Evolutionary conservation across 2,329 filamentous ascomycete species (phyloP).

Genomic region (Incumbomyces delicatus): DNA sequence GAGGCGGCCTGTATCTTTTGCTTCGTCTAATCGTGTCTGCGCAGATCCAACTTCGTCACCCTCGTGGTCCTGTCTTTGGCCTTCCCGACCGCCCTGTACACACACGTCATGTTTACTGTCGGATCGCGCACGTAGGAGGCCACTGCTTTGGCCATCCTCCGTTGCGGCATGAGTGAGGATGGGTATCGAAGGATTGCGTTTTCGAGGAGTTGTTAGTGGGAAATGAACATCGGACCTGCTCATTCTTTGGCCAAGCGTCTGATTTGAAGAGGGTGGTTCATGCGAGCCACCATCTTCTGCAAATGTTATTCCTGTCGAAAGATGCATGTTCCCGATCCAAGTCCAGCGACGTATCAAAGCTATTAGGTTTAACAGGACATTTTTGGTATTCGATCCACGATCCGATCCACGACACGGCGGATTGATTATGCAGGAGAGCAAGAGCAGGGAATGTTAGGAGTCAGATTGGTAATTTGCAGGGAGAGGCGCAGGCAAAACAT

Average conservation of each 20-base stretch:
- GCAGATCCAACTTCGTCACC: too few species aligned
- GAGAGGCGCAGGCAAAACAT: too few species aligned
- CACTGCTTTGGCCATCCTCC: constrained; percentile 14
- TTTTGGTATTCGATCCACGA: too few species aligned
- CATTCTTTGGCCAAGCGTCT: constrained; percentile 4
- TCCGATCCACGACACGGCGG: too few species aligned
- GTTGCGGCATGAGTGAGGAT: constrained; percentile 10
- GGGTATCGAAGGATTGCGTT: constrained; percentile 15
- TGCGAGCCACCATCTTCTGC: not conserved
- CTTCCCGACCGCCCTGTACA: not conserved
- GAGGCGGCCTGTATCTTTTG: not conserved
- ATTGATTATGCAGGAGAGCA: too few species aligned
- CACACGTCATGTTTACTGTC: not conserved
- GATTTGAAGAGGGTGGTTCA: not conserved
- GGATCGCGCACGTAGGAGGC: constrained; percentile 10
- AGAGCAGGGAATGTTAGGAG: too few species aligned
- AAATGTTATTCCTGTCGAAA: not conserved
- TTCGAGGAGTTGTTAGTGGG: constrained; percentile 16
- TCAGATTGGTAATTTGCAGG: too few species aligned
- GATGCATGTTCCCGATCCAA: not conserved
- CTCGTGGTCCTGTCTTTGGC: too few species aligned
- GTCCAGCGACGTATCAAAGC: too few species aligned
- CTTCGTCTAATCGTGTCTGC: not conserved
- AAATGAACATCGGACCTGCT: constrained; percentile 15
- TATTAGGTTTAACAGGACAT: too few species aligned